phyloP scores from a whole-genome alignment of 192 early-diverging fungal genomes.

The Phycomyces blakesleeanus region DNA sequence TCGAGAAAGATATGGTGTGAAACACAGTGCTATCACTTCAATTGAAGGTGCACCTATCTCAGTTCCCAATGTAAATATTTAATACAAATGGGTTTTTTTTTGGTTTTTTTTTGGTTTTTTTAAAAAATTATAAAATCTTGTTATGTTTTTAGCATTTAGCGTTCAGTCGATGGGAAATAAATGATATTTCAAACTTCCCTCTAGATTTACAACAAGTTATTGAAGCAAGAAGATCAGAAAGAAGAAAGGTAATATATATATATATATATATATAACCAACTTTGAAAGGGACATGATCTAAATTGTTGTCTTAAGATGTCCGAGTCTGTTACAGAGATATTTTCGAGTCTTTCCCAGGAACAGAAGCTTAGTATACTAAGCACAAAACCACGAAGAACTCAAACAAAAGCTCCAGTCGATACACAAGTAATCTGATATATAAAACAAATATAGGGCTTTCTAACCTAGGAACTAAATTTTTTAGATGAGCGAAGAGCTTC shows the following conservation, averaged over 20 bases:
- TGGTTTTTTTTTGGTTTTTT: neutral
- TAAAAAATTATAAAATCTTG: too few species aligned
- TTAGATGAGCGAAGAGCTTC: neutral
- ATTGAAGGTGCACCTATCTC: neutral
- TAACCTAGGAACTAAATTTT: neutral
- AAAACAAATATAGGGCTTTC: neutral
- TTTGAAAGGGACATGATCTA: too few species aligned
- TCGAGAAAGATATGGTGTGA: slow-evolving; percentile 3
- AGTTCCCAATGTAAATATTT: slow-evolving; percentile 1
- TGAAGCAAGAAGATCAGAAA: slow-evolving; percentile 30
- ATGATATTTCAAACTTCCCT: slow-evolving; percentile 43
- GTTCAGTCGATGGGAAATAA: slow-evolving; percentile 50
- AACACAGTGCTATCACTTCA: neutral
- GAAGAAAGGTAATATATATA: slow-evolving; percentile 17
- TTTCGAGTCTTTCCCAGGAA: neutral
- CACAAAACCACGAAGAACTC: slow-evolving; percentile 2
- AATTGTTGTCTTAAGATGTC: slow-evolving; percentile 16
- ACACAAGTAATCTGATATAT: neutral
- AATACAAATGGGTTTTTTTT: neutral
- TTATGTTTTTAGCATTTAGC: slow-evolving; percentile 30
- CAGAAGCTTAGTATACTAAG: slow-evolving; percentile 10
- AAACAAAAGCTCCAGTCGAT: neutral
- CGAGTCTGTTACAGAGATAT: neutral
- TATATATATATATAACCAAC: too few species aligned
- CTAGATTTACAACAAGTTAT: slow-evolving; percentile 38